phyloP scores from a whole-genome alignment of 2,329 filamentous ascomycete genomes.

The Canariomyces notabilis region DNA sequence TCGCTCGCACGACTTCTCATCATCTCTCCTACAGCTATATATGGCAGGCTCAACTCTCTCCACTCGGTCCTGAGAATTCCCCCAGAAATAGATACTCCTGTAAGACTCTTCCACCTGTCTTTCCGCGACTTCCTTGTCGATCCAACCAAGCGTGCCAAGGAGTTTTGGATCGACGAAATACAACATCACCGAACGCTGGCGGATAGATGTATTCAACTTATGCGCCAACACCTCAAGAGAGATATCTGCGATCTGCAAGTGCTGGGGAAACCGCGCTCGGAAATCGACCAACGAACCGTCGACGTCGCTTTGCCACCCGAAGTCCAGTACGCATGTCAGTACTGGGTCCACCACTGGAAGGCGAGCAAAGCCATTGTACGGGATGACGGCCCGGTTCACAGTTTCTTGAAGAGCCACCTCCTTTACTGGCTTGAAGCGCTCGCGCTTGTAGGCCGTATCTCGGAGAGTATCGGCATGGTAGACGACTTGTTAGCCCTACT shows the following conservation, averaged over 20 bases:
- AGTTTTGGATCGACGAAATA: constrained; percentile 35
- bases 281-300: constrained; percentile 23
- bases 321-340: constrained; percentile 34
- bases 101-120: constrained; percentile 32
- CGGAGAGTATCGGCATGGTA: constrained; percentile 2
- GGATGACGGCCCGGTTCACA: constrained; percentile 3
- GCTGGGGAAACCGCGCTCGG: constrained; percentile 24
- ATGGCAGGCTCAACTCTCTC: constrained; percentile 23
- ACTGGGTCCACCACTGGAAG: constrained; percentile 9
- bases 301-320: constrained; percentile 26
- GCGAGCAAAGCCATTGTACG: background rate
- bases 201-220: constrained; percentile 31
- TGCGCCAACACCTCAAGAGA: constrained; percentile 28
- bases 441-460: constrained; percentile 6
- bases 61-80: constrained; percentile 34
- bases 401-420: constrained; percentile 7
- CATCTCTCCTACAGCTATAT: constrained; percentile 7
- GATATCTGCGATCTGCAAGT: constrained; percentile 32
- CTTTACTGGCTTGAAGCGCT: constrained; percentile 16
- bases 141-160: constrained; percentile 21
- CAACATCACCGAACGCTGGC: constrained; percentile 30
- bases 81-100: constrained; percentile 14
- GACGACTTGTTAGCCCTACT: background rate
- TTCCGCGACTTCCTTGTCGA: constrained; percentile 37
- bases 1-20: no score